A percentile compares a stretch with the other conserved stretches of the same genome.
Evolutionary conservation across 2,329 filamentous ascomycete genomes (phyloP).

Genomic region (Claviceps purpurea): DNA sequence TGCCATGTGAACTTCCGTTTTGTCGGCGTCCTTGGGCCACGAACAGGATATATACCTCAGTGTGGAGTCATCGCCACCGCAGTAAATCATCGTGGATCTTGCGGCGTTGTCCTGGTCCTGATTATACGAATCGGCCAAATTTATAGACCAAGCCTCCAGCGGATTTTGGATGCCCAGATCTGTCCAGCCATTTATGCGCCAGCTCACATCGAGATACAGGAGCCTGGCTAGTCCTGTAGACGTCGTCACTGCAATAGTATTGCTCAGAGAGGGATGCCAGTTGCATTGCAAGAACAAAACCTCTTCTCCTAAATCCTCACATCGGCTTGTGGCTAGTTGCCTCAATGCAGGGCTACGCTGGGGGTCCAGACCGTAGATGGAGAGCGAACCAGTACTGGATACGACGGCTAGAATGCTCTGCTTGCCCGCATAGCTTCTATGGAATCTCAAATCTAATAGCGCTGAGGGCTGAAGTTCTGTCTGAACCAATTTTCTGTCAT

Average conservation of each 20-base stretch:
- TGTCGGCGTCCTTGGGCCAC: conserved; percentile 9
- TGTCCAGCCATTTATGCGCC: conserved; percentile 20
- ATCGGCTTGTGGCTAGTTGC: conserved; percentile 30
- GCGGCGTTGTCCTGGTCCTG: conserved; percentile 8
- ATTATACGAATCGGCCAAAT: conserved; percentile 32
- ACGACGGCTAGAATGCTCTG: conserved; percentile 55
- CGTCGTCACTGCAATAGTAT: conserved; percentile 55
- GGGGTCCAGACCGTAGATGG: conserved; percentile 45
- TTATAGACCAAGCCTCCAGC: conserved; percentile 63
- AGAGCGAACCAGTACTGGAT: conserved; percentile 61
- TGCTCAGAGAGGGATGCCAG: conserved; percentile 49
- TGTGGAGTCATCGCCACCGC: conserved; percentile 65
- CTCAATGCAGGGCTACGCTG: conserved; percentile 19
- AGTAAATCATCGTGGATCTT: conserved; percentile 36
- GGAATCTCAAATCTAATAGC: conserved; percentile 77
- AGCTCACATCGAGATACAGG: conserved; percentile 31
- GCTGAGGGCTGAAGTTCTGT: conserved; percentile 54
- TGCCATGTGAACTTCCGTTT: conserved; percentile 2
- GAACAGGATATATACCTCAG: conserved; percentile 33
- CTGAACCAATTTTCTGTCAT: conserved; percentile 27
- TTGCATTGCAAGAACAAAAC: conserved; percentile 58
- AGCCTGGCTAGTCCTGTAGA: conserved; percentile 52
- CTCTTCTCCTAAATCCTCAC: conserved; percentile 37
- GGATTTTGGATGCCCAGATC: conserved; percentile 33
- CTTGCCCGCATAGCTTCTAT: conserved; percentile 26